phyloP scores from a whole-genome alignment of 768 basidiomycete genomes.

The Amanita pallidorosea region DNA sequence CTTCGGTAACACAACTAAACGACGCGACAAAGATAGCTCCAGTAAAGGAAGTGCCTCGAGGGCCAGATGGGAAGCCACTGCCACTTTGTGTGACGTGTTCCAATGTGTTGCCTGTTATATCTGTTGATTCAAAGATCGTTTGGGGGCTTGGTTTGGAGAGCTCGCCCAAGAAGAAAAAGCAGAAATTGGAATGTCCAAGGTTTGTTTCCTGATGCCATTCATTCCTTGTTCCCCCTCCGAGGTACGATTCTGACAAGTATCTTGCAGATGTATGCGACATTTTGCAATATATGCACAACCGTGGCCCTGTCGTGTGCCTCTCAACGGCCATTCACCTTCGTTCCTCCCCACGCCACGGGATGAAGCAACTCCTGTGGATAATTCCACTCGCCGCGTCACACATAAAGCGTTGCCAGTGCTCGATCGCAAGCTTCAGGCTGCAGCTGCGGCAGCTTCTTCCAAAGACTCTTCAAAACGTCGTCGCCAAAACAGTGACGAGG shows the following conservation, averaged over 20 bases:
- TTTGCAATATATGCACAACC: conserved; percentile 61
- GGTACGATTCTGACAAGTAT: conserved; percentile 1
- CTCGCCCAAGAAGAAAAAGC: conserved; percentile 46
- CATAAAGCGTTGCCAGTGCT: conserved; percentile 37
- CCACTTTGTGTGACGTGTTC: conserved; percentile 65
- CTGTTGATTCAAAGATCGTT: conserved; percentile 63
- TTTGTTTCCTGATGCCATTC: conserved; percentile 20
- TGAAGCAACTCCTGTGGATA: conserved; percentile 37
- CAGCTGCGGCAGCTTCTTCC: conserved; percentile 22
- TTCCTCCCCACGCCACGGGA: conserved; percentile 41
- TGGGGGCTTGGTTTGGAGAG: conserved; percentile 55
- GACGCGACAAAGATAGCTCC: conserved; percentile 23
- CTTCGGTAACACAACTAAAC: conserved; percentile 12
- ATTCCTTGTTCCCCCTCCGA: background rate
- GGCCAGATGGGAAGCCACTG: conserved; percentile 54
- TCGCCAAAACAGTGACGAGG: conserved; percentile 17
- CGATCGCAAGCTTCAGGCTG: conserved; percentile 43
- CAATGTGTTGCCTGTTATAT: conserved; percentile 65
- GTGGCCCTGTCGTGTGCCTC: conserved; percentile 59
- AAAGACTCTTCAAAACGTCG: conserved; percentile 19
- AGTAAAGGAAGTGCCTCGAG: conserved; percentile 29
- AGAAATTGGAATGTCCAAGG: conserved; percentile 67
- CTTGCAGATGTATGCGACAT: conserved; percentile 67
- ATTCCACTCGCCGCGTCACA: conserved; percentile 35
- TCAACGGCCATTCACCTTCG: conserved; percentile 26